phyloP scores from a whole-genome alignment of 306 rosid genomes.

The Cucumis cinereus region DNA sequence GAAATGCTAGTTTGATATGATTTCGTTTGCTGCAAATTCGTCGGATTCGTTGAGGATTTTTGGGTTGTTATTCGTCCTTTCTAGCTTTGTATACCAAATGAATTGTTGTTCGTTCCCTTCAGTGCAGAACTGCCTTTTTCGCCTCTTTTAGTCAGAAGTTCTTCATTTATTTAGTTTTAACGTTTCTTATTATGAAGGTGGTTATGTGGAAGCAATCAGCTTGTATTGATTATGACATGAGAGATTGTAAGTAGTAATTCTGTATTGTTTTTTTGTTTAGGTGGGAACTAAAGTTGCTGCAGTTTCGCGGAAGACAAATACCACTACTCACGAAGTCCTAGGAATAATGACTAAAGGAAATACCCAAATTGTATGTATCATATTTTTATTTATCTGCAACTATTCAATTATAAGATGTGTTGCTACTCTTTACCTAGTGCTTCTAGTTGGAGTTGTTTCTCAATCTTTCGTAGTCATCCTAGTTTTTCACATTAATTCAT shows the following conservation, averaged over 20 bases:
- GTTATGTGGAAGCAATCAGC: not conserved
- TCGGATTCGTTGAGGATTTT: not conserved
- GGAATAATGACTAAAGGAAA: slow-evolving; percentile 81
- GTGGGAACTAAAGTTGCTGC: slow-evolving; percentile 98
- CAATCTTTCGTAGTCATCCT: not conserved
- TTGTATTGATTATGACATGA: not conserved
- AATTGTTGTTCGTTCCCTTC: not conserved
- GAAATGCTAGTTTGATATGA: not conserved
- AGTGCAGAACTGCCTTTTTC: not conserved
- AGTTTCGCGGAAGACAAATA: slow-evolving; percentile 89
- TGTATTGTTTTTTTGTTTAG: slow-evolving; percentile 16
- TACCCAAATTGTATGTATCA: slow-evolving; percentile 65
- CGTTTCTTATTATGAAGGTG: not conserved
- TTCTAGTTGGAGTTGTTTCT: not conserved
- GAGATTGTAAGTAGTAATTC: not conserved
- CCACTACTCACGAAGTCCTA: slow-evolving; percentile 90
- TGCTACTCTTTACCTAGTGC: not conserved
- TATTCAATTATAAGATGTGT: not conserved
- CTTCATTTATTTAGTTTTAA: not conserved
- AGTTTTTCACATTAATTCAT: not conserved
- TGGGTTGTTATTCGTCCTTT: not conserved
- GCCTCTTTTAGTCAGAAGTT: not conserved
- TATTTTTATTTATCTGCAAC: not conserved
- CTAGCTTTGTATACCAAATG: not conserved
- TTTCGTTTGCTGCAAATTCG: not conserved